These are phyloP conservation scores for Lactarius pseudohatsudake DNA, from an alignment of 768 basidiomycete genomes.

Conservation along the genomic window DNA sequence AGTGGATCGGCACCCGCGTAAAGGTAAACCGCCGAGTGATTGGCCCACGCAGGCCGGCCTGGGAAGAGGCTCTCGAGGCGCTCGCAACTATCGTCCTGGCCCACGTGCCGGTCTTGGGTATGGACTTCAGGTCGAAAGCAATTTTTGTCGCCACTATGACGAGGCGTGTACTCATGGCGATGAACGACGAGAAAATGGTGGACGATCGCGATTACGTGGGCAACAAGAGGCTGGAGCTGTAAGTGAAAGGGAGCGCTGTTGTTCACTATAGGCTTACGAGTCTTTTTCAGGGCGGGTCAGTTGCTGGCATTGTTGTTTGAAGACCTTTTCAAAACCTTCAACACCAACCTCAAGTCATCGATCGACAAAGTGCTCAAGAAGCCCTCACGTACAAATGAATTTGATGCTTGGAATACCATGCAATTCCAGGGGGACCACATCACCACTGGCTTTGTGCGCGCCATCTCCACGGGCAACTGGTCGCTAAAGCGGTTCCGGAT, in stretches of 20 bases:
- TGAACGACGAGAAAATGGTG: constrained; percentile 95
- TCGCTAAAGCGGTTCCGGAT: constrained; percentile 98
- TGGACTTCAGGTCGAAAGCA: constrained; percentile 91
- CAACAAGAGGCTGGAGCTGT: constrained; percentile 98
- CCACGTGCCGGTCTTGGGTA: constrained; percentile 86
- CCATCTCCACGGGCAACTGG: constrained; percentile 99
- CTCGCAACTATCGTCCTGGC: constrained; percentile 97
- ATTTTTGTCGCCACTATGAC: constrained; percentile 99
- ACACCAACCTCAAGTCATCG: constrained; percentile 88
- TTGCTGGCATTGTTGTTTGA: constrained; percentile 94
- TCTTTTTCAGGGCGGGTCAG: constrained; percentile 77
- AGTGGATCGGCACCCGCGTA: constrained; percentile 92
- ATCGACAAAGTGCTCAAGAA: constrained; percentile 99
- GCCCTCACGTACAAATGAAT: constrained; percentile 89
- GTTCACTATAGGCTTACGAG: constrained; percentile 4
- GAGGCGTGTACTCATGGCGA: constrained; percentile 90
- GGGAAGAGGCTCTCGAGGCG: constrained; percentile 95
- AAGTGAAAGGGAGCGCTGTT: constrained; percentile 36
- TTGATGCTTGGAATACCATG: constrained; percentile 93
- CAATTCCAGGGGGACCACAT: constrained; percentile 96
- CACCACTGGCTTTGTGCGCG: constrained; percentile 92
- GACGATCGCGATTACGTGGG: constrained; percentile 99
- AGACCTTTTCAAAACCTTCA: constrained; percentile 98
- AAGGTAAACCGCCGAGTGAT: constrained; percentile 81
- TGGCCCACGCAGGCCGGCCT: constrained; percentile 79